Evolutionary conservation across 2,329 filamentous ascomycete species (phyloP), one percentile per base, ranked within the genome.

Genomic region (Aspergillus luchuensis): DNA sequence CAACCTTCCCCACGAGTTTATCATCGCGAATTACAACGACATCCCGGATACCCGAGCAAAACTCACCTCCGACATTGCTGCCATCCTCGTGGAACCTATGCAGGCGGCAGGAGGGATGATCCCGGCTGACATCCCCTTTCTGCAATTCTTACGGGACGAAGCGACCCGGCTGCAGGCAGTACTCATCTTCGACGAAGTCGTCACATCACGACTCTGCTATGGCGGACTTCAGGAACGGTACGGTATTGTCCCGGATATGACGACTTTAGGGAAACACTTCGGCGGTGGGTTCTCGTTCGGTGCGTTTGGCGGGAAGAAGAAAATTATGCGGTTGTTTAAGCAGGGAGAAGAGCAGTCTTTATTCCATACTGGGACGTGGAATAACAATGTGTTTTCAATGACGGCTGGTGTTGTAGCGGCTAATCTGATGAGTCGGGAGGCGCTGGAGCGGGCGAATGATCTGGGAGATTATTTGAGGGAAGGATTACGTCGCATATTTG

Each of bases 161-260:
- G 81, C 85, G 1, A 76, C 73, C 30, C 74, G 81, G 68, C 73
- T 78, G 0, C 83, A 82, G 1, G 84, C 84, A 0, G 60, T 91
- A 0, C 82, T 91, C 64, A 86, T 91, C 38, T 76, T 90, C 13
- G 89, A 91, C 70, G 89, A 91, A 73, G 88, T 91, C 5, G 88
- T 90, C 83, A 90, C 88, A 0, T 88, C 85, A 3, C 80, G 88
- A 2, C 74, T 90, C 28, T 74, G 79, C 17, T 76, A 77, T 1
- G 75, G 79, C 6, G 87, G 88, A 0, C 71, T 87, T 3, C 79
- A 81, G 5, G 68, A 72, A 2, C 61, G 74, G 21, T 60, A 77
- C 25, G 78, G 74, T 2, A 69, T 88, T 7, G 76, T 74, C 2
- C 87, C 88, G 0, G 88, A 90, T 67, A 71, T 90, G 56, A 86